A percentile compares a stretch with the other conserved stretches of the same genome.
Conservation (phyloP, 2,329 filamentous ascomycete genomes). For the Fusarium sp. region DNA sequence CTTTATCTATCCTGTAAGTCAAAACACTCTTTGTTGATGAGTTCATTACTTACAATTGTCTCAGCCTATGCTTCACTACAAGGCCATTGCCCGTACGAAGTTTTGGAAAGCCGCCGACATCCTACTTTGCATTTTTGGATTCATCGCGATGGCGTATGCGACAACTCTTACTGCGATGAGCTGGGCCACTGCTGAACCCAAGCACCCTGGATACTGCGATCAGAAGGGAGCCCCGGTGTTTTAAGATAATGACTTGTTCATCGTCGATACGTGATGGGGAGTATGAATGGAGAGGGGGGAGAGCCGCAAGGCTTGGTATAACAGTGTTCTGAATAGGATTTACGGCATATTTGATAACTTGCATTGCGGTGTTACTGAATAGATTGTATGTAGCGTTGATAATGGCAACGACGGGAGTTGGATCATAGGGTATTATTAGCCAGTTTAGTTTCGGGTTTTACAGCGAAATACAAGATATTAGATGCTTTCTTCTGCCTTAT, state of each 20-base stretch:
- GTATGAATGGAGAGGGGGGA: constrained; percentile 11
- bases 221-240: constrained; percentile 41
- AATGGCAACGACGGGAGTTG: constrained; percentile 23
- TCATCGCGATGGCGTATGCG: constrained; percentile 91
- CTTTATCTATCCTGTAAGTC: constrained; percentile 94
- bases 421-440: constrained; percentile 16
- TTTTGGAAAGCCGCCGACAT: constrained; percentile 80
- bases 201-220: constrained; percentile 67
- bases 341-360: constrained; percentile 36
- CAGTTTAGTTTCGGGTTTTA: constrained; percentile 21
- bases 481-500: not conserved
- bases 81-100: constrained; percentile 76
- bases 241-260: constrained; percentile 12
- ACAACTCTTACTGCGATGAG: constrained; percentile 87
- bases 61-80: constrained; percentile 92
- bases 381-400: constrained; percentile 43
- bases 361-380: constrained; percentile 41
- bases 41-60: constrained; percentile 48
- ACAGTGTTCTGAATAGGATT: constrained; percentile 16
- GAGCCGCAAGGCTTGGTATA: constrained; percentile 30
- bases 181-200: constrained; percentile 75
- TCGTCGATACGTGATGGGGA: not conserved
- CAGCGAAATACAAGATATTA: not conserved
- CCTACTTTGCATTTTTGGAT: constrained; percentile 81
- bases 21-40: not conserved